A percentile compares a stretch with the other conserved stretches of the same genome.
Conservation (phyloP, 2,329 filamentous ascomycete species). For the Sporothrix pallida region DNA sequence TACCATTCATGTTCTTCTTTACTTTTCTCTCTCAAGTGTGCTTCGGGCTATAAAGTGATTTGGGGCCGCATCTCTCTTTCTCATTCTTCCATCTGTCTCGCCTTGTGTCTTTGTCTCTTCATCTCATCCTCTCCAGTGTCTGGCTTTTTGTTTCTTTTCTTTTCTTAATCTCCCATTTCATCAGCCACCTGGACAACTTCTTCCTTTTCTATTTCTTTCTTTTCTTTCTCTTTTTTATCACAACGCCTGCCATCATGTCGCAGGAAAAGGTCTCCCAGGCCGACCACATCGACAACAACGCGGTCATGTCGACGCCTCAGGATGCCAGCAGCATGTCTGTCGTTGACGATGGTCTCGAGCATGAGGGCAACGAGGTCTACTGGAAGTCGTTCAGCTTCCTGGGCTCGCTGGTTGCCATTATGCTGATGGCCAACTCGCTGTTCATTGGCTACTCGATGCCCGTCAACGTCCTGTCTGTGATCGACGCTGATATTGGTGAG, state of each 20-base stretch:
- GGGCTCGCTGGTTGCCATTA: constrained; percentile 20
- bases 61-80: not conserved
- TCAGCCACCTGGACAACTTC: not conserved
- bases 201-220: not conserved
- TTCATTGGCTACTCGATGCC: constrained; percentile 31
- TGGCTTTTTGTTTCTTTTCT: not conserved
- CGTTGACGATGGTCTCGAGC: constrained; percentile 12
- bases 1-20: not conserved
- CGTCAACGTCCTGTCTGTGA: constrained; percentile 27
- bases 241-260: not conserved
- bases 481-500: constrained; percentile 32
- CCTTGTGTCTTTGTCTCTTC: not conserved
- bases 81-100: not conserved
- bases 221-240: not conserved
- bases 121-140: not conserved
- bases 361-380: constrained; percentile 17
- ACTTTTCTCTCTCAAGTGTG: not conserved
- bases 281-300: constrained; percentile 19
- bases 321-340: not conserved
- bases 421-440: constrained; percentile 29
- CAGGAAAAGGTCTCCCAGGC: constrained; percentile 16
- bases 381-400: constrained; percentile 30
- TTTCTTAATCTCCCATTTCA: not conserved
- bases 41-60: constrained; percentile 10
- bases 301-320: not conserved